Evolutionary conservation across 495 filamentous ascomycete species (phyloP).

Genomic region (Podospora pseudocomata): DNA sequence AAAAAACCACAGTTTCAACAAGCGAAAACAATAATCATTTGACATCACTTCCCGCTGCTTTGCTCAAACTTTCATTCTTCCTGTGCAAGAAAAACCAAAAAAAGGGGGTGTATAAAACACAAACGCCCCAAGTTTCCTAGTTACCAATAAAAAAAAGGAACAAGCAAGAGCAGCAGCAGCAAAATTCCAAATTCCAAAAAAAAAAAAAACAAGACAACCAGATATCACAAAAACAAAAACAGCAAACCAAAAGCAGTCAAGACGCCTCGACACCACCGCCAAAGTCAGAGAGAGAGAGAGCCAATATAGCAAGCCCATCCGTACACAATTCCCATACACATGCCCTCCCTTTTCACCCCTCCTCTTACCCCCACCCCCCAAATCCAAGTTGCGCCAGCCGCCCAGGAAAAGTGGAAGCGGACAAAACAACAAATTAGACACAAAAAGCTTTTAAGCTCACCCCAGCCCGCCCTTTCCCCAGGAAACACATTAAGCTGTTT

Average conservation of each 20-base stretch:
- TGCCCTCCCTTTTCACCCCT: neutral
- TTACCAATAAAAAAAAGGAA: neutral
- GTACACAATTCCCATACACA: neutral
- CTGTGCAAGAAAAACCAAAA: too few species aligned
- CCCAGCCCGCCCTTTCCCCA: neutral
- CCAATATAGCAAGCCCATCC: neutral
- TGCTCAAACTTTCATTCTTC: neutral
- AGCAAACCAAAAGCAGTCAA: neutral
- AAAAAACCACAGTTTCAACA: neutral
- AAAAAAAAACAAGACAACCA: neutral
- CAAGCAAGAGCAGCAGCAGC: neutral
- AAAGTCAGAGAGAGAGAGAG: neutral
- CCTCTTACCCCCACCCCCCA: too few species aligned
- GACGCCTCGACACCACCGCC: neutral
- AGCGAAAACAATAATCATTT: neutral
- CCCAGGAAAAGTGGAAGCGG: neutral
- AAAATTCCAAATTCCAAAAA: neutral
- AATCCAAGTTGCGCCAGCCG: neutral
- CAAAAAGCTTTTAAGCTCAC: neutral
- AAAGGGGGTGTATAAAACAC: too few species aligned
- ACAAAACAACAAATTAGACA: neutral
- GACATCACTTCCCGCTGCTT: neutral
- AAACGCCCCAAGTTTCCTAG: too few species aligned
- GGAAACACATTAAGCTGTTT: neutral
- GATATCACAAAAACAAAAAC: neutral